These are phyloP conservation scores for Ashbya aceris DNA, from an alignment of 1,139 yeast species.

Conservation along the genomic window DNA sequence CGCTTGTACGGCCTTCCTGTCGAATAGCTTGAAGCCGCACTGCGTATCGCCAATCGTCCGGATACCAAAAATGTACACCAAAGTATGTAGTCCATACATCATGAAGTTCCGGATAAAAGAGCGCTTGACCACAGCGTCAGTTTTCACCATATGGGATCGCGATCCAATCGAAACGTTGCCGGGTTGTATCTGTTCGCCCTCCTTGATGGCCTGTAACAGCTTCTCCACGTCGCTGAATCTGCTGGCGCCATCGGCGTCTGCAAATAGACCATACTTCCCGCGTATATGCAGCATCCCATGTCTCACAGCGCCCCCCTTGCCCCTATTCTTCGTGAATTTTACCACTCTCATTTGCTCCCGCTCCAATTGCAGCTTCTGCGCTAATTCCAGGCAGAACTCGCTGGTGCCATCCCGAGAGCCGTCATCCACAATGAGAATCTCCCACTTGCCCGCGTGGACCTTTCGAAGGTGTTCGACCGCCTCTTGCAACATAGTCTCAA, in stretches of 20 bases:
- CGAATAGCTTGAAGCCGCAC: constrained; percentile 92
- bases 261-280: constrained; percentile 73
- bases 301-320: constrained; percentile 97
- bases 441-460: constrained; percentile 39
- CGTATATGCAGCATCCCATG: constrained; percentile 77
- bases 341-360: constrained; percentile 65
- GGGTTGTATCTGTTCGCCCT: constrained; percentile 18
- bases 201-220: constrained; percentile 40
- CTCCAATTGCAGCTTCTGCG: constrained; percentile 39
- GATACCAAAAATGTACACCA: constrained; percentile 83
- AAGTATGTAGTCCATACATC: constrained; percentile 85
- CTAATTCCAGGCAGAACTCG: constrained; percentile 59
- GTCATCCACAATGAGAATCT: constrained; percentile 81
- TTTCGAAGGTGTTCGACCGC: constrained; percentile 48
- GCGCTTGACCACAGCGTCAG: constrained; percentile 92
- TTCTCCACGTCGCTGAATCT: constrained; percentile 59
- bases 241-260: constrained; percentile 98
- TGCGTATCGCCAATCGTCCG: constrained; percentile 84
- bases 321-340: constrained; percentile 63
- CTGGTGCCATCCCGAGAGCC: constrained; percentile 81
- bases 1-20: constrained; percentile 48
- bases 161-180: constrained; percentile 69
- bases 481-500: constrained; percentile 70
- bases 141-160: constrained; percentile 91
- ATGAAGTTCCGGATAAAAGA: constrained; percentile 79